Evolutionary conservation across 768 basidiomycete species (phyloP), one percentile per base, ranked within the genome.

Genomic region (Panaeolus papilionaceus): DNA sequence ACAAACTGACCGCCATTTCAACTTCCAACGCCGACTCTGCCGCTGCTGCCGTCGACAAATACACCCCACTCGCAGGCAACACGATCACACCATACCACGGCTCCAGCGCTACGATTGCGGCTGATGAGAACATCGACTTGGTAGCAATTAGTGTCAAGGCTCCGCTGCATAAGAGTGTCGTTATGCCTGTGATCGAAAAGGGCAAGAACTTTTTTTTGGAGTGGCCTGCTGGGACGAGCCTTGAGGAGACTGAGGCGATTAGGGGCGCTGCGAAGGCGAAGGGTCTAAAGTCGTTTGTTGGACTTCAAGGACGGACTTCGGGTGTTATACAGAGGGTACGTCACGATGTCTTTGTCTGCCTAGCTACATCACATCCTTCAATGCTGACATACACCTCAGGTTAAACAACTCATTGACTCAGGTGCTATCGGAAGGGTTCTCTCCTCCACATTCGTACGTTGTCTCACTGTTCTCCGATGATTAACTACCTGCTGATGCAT

Each of bases 151-250:
- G 54, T 10, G 54, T 58, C 28, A 58, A 58, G 14, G 54, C 54
- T 7, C 28, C 26, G 1, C 54, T 33, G 6, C 54, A 58, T 12
- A 14, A 6, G 6, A 28, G 14, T 9, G 54, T n/a, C 14, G 54
- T 58, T 4, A 4, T 33, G 4, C 54, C 54, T 14, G 54, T 58
- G 33, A 58, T 58, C 4, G 26, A 58, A 28, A 58, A 16, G 4
- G 54, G 54, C 1, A 58, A 58, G 14, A 16, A 58, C 28, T 58
- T 58, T 12, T 58, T 58, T 37, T 37, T 58, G 28, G 54, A 58
- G 14, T 58, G 54, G 54, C 54, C 54, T 33, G 54, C 54, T 58
- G 54, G 54, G 11, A 58, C 12, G 54, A 58, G 14, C 7, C 54
- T 58, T 4, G 14, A 33, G 20, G 54, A 58, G 26, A 58, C 54